phyloP scores from a whole-genome alignment of 1,284 basidiomycete genomes.

The Malassezia vespertilionis region DNA sequence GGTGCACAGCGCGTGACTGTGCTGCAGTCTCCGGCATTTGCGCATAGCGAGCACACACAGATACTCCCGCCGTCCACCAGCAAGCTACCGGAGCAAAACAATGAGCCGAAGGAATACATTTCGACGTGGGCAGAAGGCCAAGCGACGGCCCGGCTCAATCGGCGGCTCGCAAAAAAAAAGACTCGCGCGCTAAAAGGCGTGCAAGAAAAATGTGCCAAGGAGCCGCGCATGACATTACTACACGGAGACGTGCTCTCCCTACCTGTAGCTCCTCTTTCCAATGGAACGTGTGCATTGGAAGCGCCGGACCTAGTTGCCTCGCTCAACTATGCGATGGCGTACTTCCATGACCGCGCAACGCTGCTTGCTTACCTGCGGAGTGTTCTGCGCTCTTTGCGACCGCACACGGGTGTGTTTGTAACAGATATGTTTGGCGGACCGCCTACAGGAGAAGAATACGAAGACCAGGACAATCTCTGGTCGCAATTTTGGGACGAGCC shows the following conservation, averaged over 20 bases:
- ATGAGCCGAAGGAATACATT: no score
- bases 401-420: slow-evolving; percentile 31
- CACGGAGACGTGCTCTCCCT: slow-evolving; percentile 34
- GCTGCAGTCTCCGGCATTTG: slow-evolving; percentile 23
- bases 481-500: slow-evolving; percentile 15
- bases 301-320: slow-evolving; percentile 31
- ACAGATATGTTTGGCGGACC: slow-evolving; percentile 36
- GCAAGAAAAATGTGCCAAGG: no score
- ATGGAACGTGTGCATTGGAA: slow-evolving; percentile 2
- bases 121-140: slow-evolving; percentile 25
- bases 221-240: slow-evolving; percentile 20
- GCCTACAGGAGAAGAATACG: slow-evolving; percentile 24
- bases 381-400: slow-evolving; percentile 20
- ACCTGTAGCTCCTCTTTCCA: slow-evolving; percentile 16
- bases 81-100: no score
- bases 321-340: slow-evolving; percentile 37
- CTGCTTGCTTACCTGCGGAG: slow-evolving; percentile 23
- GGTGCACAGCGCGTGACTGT: slow-evolving; percentile 14
- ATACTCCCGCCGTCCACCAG: not conserved
- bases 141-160: slow-evolving; percentile 28
- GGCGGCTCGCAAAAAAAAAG: slow-evolving; percentile 15
- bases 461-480: slow-evolving; percentile 20
- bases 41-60: not conserved
- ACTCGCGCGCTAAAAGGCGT: not conserved
- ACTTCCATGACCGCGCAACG: slow-evolving; percentile 31